Conservation (phyloP, 805 yeast genomes). For the Cyberlindnera euphorbiiphila region DNA sequence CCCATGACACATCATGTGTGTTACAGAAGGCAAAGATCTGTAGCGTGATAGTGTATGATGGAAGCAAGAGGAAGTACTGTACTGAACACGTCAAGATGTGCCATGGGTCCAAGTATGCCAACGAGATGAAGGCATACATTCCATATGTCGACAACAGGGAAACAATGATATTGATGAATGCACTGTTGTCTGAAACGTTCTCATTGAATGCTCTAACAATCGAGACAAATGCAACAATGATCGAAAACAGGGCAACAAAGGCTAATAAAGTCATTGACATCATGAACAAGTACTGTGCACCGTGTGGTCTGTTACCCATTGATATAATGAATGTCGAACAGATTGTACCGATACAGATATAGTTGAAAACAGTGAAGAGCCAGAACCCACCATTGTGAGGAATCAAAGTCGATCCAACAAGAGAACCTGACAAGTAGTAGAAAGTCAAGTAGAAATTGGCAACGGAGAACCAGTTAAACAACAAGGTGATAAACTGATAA, state of each 20-base stretch:
- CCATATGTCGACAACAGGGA: slow-evolving; percentile 92
- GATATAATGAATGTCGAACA: slow-evolving; percentile 89
- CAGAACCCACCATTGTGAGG: slow-evolving; percentile 76
- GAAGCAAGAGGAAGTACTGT: slow-evolving; percentile 86
- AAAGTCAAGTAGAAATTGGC: slow-evolving; percentile 91
- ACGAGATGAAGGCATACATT: slow-evolving; percentile 73
- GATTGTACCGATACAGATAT: slow-evolving; percentile 74
- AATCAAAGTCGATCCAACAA: slow-evolving; percentile 47
- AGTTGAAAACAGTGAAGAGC: slow-evolving; percentile 81
- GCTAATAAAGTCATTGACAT: slow-evolving; percentile 69
- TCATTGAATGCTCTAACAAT: slow-evolving; percentile 46
- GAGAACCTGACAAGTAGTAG: slow-evolving; percentile 87
- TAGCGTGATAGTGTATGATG: slow-evolving; percentile 86
- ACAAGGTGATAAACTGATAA: slow-evolving; percentile 74
- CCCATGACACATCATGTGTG: slow-evolving; percentile 99
- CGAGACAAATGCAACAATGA: slow-evolving; percentile 78
- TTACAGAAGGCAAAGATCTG: slow-evolving; percentile 97
- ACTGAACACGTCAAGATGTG: slow-evolving; percentile 82
- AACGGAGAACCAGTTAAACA: slow-evolving; percentile 89
- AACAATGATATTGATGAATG: slow-evolving; percentile 73
- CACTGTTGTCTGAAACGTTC: slow-evolving; percentile 30
- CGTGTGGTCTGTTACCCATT: slow-evolving; percentile 97
- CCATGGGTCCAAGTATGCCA: slow-evolving; percentile 93
- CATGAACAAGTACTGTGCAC: slow-evolving; percentile 77
- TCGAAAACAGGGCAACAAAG: slow-evolving; percentile 75